Evolutionary conservation across 2,329 filamentous ascomycete species (phyloP), one percentile per base, ranked within the genome.

Genomic region (Paracamarosporium sp.): DNA sequence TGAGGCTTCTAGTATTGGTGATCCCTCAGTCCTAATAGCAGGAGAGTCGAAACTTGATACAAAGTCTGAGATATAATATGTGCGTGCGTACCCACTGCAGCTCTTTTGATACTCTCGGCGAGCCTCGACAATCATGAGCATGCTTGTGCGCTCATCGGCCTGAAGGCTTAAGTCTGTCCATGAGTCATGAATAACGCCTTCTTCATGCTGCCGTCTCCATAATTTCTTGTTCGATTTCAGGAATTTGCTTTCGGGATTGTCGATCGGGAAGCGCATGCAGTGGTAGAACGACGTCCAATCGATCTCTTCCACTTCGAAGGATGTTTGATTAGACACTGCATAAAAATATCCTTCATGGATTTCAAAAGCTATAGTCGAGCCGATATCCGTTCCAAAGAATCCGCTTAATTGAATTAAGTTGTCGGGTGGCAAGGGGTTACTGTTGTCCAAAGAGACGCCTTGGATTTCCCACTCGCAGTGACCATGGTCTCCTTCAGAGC

Each of bases 181-280:
- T 2, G 88, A 84, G 64, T 92, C 88, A 63, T 93, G 89, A 15
- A 92, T 86, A 0, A 88, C 85, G 0, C 90, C 90, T 70, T 93
- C 90, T 27, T 78, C 79, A 63, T 91, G 87, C 48, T 89, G 82
- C 15, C 90, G 84, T 7, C 90, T 82, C 84, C 88, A 92, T 43
- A 88, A 81, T 20, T 79, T 76, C 41, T 73, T 67, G 53, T 81
- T 80, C n/a, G 78, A 76, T 60, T 83, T 76, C n/a, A 81, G 62
- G 7, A 67, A 71, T 1, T 70, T 71, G 8, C 71, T 66, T 27
- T 76, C 73, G n/a, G 82, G 80, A 2, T 77, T 70, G 30, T 79
- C 66, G 11, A 91, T 78, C 1, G 84, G 84, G 56, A 92, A 86
- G 9, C 88, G 85, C 43, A 87, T 79, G 69, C 86, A 90, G 55